Evolutionary conservation across 441 rosid genomes (phyloP), one percentile per base, ranked within the genome.

Genomic region (Brassica hybrid): DNA sequence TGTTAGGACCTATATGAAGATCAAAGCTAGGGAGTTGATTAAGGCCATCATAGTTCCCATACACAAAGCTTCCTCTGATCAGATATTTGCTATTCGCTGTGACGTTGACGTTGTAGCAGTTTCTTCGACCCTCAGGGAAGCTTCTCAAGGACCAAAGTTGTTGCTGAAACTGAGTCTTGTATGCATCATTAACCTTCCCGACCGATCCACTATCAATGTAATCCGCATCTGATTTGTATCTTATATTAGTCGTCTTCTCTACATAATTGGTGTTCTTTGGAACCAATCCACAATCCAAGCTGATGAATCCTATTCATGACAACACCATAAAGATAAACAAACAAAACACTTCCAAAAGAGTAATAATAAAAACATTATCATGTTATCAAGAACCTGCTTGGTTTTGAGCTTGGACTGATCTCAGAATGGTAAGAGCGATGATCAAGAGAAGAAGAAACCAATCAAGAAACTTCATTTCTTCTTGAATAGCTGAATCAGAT

Each of bases 1-100:
- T 74, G 65, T 79, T 79, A 45, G 79, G 76, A 69, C 82, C 82
- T n/a, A 79, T 30, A 45, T 70, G n/a, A 19, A 84, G 56, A 50
- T 84, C 83, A 58, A 84, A 84, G 60, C 52, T 66, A 0, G 83
- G 83, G 1, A 54, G 59, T 54, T 54, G 5, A 17, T 54, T 54
- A 5, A 17, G 12, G 11, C 59, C 23, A 11, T 54, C 59, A 54
- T 54, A 54, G 23, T 54, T 54, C 23, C 59, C 59, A 54, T 54
- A 54, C 12, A 54, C 23, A 54, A 54, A 54, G 59, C 23, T 16
- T 7, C 59, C 59, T 54, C 59, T 54, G 23, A 54, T 54, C 23
- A 54, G 23, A 54, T 54, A 54, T 3, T 54, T 54, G 23, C 12
- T 54, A 5, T 54, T 54, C 2, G 59, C 59, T 54, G 59, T 54